Conservation (phyloP, 225 moss, liverwort and hornwort genomes). For the Pseudisothecium myosuroides region DNA sequence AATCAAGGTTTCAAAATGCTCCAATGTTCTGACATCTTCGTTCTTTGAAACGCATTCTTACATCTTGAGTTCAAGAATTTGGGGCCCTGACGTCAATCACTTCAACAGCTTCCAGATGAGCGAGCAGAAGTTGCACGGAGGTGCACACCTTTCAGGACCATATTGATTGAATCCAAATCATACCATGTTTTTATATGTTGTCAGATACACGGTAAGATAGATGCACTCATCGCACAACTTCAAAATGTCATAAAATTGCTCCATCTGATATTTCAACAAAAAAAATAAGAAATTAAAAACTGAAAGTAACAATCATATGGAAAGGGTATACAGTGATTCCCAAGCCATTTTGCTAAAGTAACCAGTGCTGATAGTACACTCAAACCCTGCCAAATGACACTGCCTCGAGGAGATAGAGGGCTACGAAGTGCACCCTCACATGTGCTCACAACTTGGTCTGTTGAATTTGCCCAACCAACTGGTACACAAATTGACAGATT, state of each 20-base stretch:
- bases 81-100: background rate
- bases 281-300: background rate
- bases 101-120: background rate
- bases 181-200: background rate
- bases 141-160: background rate
- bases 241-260: background rate
- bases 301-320: background rate
- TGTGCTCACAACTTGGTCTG: background rate
- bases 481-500: background rate
- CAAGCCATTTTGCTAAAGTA: background rate
- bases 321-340: background rate
- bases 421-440: background rate
- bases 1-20: background rate
- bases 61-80: background rate
- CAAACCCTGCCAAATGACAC: background rate
- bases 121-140: background rate
- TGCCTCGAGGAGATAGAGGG: background rate
- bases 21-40: background rate
- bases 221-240: background rate
- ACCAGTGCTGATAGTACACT: background rate
- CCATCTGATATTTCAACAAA: background rate
- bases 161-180: background rate
- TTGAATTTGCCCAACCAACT: background rate
- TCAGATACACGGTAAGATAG: background rate
- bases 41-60: background rate